phyloP scores from a whole-genome alignment of 1,139 yeast genomes.

The Arxiozyma slooffiae region DNA sequence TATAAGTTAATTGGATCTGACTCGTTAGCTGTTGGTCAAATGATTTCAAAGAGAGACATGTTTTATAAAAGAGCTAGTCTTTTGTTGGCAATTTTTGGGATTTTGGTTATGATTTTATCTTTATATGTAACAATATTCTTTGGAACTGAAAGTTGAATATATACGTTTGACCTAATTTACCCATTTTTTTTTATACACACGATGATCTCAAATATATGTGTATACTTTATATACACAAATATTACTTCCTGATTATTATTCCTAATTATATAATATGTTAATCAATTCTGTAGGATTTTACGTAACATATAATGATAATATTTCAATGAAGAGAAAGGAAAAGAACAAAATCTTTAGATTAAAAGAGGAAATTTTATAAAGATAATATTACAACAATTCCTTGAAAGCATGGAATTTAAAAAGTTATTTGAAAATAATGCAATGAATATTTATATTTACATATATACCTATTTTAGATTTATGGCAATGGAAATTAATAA shows the following conservation, averaged over 20 bases:
- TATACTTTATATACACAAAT: background rate
- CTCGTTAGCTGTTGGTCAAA: slow-evolving; percentile 22
- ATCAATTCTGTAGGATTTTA: background rate
- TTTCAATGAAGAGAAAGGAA: background rate
- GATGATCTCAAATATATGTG: background rate
- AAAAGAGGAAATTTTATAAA: too few species aligned
- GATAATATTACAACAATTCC: background rate
- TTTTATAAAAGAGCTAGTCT: slow-evolving; percentile 51
- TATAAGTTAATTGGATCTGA: slow-evolving; percentile 48
- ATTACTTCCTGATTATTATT: too few species aligned
- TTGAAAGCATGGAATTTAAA: background rate
- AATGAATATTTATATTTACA: background rate
- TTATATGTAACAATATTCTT: slow-evolving; percentile 59
- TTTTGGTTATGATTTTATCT: slow-evolving; percentile 65
- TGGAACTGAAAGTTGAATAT: slow-evolving; percentile 16
- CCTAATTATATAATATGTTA: too few species aligned
- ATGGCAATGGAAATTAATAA: background rate
- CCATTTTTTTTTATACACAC: background rate
- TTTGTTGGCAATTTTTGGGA: slow-evolving; percentile 61
- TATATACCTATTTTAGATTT: background rate
- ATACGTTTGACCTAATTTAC: background rate
- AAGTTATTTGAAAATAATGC: background rate
- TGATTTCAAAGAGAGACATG: slow-evolving; percentile 27
- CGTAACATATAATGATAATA: background rate
- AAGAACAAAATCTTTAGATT: background rate